Evolutionary conservation across 768 basidiomycete species (phyloP).

Genomic region (Daedaleopsis nitida): DNA sequence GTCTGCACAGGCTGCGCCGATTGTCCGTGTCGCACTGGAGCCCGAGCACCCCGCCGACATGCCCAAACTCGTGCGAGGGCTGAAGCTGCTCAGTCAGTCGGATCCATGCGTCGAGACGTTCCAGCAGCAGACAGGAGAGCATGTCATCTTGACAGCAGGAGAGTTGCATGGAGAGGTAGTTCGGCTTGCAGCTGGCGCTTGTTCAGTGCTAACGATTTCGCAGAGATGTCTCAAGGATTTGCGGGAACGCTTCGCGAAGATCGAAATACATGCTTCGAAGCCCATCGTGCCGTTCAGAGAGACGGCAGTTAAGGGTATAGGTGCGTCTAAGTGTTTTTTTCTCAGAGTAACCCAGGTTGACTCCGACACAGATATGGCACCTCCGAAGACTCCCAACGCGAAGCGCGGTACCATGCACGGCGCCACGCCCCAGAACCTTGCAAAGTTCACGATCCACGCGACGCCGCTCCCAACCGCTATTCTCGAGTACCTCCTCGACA

Average conservation of each 20-base stretch:
- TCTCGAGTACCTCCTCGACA: slow-evolving; percentile 76
- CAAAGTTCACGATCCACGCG: slow-evolving; percentile 85
- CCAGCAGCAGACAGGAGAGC: slow-evolving; percentile 95
- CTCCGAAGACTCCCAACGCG: slow-evolving; percentile 71
- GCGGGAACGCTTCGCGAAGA: slow-evolving; percentile 90
- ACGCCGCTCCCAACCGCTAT: slow-evolving; percentile 73
- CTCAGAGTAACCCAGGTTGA: slow-evolving; percentile 4
- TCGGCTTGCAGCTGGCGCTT: neutral
- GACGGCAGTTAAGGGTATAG: slow-evolving; percentile 80
- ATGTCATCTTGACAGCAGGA: slow-evolving; percentile 95
- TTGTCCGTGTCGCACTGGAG: slow-evolving; percentile 94
- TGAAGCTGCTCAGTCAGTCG: slow-evolving; percentile 88
- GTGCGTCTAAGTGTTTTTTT: slow-evolving; percentile 39
- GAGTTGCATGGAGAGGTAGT: slow-evolving; percentile 92
- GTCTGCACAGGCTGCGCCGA: slow-evolving; percentile 69
- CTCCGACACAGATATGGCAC: slow-evolving; percentile 72
- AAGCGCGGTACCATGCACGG: slow-evolving; percentile 80
- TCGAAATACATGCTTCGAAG: slow-evolving; percentile 91
- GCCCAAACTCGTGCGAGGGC: slow-evolving; percentile 82
- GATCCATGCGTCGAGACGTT: slow-evolving; percentile 98
- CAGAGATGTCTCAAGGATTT: slow-evolving; percentile 96
- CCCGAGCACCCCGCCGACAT: slow-evolving; percentile 82
- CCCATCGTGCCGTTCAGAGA: slow-evolving; percentile 98
- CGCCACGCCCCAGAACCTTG: slow-evolving; percentile 64
- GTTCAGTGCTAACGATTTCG: neutral